phyloP scores from a whole-genome alignment of 2,329 filamentous ascomycete species.

The Aspergillus sp. region DNA sequence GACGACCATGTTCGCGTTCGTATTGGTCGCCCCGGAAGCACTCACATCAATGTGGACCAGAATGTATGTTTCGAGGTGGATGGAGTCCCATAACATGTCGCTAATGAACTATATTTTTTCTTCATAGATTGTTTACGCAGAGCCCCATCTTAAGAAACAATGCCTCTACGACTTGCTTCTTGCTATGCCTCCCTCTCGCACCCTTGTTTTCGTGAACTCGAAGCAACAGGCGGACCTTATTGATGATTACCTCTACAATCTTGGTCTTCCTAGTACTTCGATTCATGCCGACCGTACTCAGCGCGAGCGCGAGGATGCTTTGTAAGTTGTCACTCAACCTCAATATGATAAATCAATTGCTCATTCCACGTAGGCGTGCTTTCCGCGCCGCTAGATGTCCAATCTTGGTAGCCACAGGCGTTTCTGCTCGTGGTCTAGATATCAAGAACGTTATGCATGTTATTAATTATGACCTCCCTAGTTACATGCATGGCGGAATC shows the following conservation, averaged over 20 bases:
- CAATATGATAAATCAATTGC: background rate
- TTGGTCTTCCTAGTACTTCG: constrained; percentile 75
- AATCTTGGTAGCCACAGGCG: constrained; percentile 81
- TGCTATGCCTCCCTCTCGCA: constrained; percentile 69
- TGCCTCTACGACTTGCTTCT: constrained; percentile 72
- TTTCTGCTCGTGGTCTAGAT: constrained; percentile 86
- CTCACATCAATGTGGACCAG: constrained; percentile 81
- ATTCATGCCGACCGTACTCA: constrained; percentile 89
- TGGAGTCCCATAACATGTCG: background rate
- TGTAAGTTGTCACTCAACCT: constrained; percentile 53
- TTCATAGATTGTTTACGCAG: constrained; percentile 63
- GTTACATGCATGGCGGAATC: constrained; percentile 74
- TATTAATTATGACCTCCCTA: constrained; percentile 89
- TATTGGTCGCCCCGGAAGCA: constrained; percentile 82
- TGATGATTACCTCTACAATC: constrained; percentile 85
- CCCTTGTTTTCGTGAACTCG: constrained; percentile 85
- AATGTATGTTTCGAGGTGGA: constrained; percentile 37
- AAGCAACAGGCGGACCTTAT: constrained; percentile 76
- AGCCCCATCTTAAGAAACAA: constrained; percentile 66
- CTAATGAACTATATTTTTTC: constrained; percentile 1
- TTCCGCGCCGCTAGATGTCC: constrained; percentile 76
- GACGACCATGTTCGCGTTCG: constrained; percentile 75
- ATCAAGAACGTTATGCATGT: constrained; percentile 85
- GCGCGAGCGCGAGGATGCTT: constrained; percentile 84
- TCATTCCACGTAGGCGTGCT: constrained; percentile 54